Base-by-base conservation (phyloP, 371 early-diverging fungal genomes). In the Cokeromyces recurvatus region DNA sequence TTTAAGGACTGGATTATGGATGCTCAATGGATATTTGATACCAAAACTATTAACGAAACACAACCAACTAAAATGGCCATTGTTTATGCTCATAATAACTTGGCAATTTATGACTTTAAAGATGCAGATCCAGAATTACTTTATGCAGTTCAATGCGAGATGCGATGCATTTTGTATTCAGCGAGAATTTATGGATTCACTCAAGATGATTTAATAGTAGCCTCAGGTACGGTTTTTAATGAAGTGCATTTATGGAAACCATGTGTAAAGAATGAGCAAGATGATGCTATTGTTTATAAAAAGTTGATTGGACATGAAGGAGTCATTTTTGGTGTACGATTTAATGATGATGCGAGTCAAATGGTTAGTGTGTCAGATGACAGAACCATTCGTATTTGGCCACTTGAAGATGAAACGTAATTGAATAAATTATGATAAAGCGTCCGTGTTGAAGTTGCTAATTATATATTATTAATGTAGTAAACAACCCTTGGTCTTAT, bases 191-290 rank as follows among this genome's bases (percentile, higher is more conserved):
- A 63, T 51, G 88, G 88, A 35, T 53, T 43, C 2, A 75, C 77
- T 0, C 35, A 60, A 8, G 71, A 68, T 4, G 60, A 61, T 0
- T 48, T 92, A 14, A 51, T 64, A 7, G 61, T 92, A 2, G 90
- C 87, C 0, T 79, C 85, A 4, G 94, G 94, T 1, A 93, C 94
- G 0, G 90, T 90, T 2, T 92, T 91, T 55, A 87, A 87, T 57
- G 74, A 89, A 38, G 86, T 89, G 0, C 71, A 86, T 46, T 47
- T 93, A 0, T 91, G 94, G 91, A 65, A 62, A 25, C 60, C 71
- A 32, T 51, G 22, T n/a, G 39, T 39, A 41, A 47, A 42, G 22
- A 66, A 66, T 48, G 55, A 61, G 3, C 21, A 64, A 11, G 64
- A 59, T 1, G 79, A 77, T 43, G 80, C 81, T 2, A 49, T 59